A percentile compares a stretch with the other conserved stretches of the same genome.
These are phyloP conservation scores for Ceratobasidium papillatum DNA, from an alignment of 1,284 basidiomycete species.

Conservation along the genomic window DNA sequence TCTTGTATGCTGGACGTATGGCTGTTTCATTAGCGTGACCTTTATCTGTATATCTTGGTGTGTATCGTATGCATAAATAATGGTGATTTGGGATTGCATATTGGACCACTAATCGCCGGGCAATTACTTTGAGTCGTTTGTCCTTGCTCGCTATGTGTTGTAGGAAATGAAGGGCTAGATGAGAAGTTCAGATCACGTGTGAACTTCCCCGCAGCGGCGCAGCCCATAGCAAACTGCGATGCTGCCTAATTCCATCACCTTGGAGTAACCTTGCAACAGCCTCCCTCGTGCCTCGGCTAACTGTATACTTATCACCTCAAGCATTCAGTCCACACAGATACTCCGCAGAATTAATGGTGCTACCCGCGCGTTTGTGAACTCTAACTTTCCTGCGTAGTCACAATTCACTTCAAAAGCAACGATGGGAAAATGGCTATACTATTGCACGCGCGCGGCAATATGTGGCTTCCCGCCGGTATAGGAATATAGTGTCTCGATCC, in stretches of 20 bases:
- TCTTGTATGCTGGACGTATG: not conserved
- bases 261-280: not conserved
- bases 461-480: not conserved
- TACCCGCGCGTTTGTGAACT: not conserved
- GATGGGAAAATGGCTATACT: too few relatives aligned
- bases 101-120: not conserved
- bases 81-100: not conserved
- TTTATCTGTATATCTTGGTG: slow-evolving; percentile 1
- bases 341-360: not conserved
- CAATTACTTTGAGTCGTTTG: too few relatives aligned
- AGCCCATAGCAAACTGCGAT: too few relatives aligned
- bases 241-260: too few relatives aligned
- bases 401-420: not conserved
- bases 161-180: too few relatives aligned
- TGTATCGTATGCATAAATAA: slow-evolving; percentile 7
- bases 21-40: not conserved
- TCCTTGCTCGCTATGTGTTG: too few relatives aligned
- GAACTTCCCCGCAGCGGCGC: too few relatives aligned
- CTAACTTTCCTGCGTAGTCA: not conserved
- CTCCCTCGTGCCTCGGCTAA: not conserved
- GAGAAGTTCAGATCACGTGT: not conserved
- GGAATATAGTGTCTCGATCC: not conserved
- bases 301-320: not conserved
- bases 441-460: too few relatives aligned
- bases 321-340: not conserved